These are phyloP conservation scores for Penicillium glabrum DNA, from an alignment of 2,329 filamentous ascomycete genomes.

Conservation along the genomic window DNA sequence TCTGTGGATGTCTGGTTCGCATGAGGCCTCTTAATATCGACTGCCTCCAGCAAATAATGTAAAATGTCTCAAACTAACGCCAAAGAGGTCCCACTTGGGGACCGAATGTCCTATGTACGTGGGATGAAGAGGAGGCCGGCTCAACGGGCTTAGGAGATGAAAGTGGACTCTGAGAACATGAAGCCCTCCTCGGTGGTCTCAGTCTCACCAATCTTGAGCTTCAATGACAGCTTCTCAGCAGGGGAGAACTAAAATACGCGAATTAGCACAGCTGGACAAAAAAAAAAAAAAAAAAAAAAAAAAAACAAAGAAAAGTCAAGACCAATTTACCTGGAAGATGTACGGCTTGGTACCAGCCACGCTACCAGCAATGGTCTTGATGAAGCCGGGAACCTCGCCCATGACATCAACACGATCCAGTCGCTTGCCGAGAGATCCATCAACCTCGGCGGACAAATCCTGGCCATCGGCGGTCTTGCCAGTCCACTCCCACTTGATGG, in stretches of 20 bases:
- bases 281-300: neutral
- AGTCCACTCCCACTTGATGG: constrained; percentile 73
- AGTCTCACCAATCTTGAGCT: constrained; percentile 80
- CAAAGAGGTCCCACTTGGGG: constrained; percentile 20
- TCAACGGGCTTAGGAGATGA: constrained; percentile 66
- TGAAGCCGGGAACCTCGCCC: constrained; percentile 91
- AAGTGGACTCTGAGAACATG: constrained; percentile 90
- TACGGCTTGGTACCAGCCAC: constrained; percentile 93
- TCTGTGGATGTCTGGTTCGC: constrained; percentile 23
- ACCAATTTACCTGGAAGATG: constrained; percentile 77
- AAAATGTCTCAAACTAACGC: constrained; percentile 27
- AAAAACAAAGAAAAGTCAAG: neutral
- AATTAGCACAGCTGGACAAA: constrained; percentile 1
- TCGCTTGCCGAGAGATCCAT: constrained; percentile 66
- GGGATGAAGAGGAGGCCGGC: constrained; percentile 3
- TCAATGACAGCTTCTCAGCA: constrained; percentile 65
- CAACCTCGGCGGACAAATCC: constrained; percentile 66
- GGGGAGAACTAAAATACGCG: constrained; percentile 63
- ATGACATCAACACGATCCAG: constrained; percentile 90
- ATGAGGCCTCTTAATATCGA: constrained; percentile 18
- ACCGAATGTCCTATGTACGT: constrained; percentile 31
- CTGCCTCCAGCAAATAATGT: constrained; percentile 26
- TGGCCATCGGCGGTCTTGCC: constrained; percentile 77
- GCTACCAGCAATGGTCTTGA: constrained; percentile 88
- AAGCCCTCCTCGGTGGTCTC: constrained; percentile 75